These are phyloP conservation scores for Candida hispaniensis DNA, from an alignment of 805 yeast species.

Conservation along the genomic window DNA sequence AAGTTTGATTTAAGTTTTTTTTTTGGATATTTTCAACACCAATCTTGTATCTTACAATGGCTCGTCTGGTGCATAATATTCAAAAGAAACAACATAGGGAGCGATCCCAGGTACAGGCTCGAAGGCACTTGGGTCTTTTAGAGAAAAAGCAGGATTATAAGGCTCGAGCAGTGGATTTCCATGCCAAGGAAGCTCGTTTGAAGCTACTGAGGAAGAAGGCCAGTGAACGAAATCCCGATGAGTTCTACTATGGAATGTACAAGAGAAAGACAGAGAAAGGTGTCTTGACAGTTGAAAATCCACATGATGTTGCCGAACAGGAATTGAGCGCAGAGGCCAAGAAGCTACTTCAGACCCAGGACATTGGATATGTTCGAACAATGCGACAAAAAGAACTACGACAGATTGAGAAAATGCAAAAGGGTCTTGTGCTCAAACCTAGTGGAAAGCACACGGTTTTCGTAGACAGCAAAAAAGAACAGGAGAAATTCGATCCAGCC, in stretches of 20 bases:
- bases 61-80: constrained; percentile 47
- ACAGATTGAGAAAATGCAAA: constrained; percentile 48
- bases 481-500: constrained; percentile 51
- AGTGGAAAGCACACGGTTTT: constrained; percentile 75
- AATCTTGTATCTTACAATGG: constrained; percentile 9
- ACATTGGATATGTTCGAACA: constrained; percentile 73
- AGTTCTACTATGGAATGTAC: constrained; percentile 91
- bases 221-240: constrained; percentile 76
- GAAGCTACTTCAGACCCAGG: constrained; percentile 80
- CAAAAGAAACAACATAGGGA: constrained; percentile 96
- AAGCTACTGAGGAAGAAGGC: constrained; percentile 68
- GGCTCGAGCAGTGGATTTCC: constrained; percentile 55
- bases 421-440: constrained; percentile 30
- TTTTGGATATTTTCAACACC: no score
- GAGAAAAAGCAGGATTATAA: constrained; percentile 87
- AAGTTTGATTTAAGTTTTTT: not conserved
- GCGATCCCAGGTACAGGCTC: constrained; percentile 71
- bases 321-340: constrained; percentile 62
- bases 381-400: constrained; percentile 57
- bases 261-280: constrained; percentile 54
- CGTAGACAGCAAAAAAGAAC: constrained; percentile 52
- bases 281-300: constrained; percentile 51
- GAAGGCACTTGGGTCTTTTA: constrained; percentile 69
- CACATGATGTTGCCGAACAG: constrained; percentile 30
- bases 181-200: constrained; percentile 46